phyloP scores from a whole-genome alignment of 2,329 filamentous ascomycete genomes.

The Aaosphaeria pasadenensis region DNA sequence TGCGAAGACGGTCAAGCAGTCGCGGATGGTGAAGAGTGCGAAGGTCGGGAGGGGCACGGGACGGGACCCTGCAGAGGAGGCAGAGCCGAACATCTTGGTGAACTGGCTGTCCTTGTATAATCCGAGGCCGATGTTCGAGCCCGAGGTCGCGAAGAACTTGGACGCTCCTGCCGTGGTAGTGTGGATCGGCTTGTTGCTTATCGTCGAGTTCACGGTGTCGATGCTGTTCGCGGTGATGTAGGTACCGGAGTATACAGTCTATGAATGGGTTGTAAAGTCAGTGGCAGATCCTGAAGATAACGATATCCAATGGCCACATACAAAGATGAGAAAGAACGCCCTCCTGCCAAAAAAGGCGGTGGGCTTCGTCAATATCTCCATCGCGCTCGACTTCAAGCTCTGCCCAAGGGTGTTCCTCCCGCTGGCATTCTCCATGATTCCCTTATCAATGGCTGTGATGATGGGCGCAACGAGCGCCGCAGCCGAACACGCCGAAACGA shows the following conservation, averaged over 20 bases:
- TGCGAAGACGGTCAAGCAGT: conserved; percentile 87
- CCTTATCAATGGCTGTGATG: conserved; percentile 80
- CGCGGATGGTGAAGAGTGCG: conserved; percentile 74
- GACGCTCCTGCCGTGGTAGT: conserved; percentile 68
- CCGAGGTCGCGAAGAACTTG: conserved; percentile 78
- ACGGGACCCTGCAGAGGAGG: conserved; percentile 44
- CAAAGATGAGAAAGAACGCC: conserved; percentile 64
- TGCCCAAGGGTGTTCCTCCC: conserved; percentile 59
- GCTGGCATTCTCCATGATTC: conserved; percentile 80
- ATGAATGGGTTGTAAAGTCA: background rate
- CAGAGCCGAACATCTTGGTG: conserved; percentile 71
- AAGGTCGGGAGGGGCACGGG: conserved; percentile 69
- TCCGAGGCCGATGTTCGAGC: conserved; percentile 81
- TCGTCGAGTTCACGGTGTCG: conserved; percentile 73
- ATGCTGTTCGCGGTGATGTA: conserved; percentile 86
- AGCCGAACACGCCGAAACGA: conserved; percentile 66
- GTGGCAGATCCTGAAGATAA: background rate
- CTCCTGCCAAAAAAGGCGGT: conserved; percentile 61
- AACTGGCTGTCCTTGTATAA: conserved; percentile 89
- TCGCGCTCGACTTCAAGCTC: conserved; percentile 60
- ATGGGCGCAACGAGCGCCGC: conserved; percentile 76
- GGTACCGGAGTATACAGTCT: conserved; percentile 77
- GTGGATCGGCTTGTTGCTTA: conserved; percentile 53
- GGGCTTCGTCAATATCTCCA: conserved; percentile 57
- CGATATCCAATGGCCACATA: conserved; percentile 11